Percentiles rank a stretch among this genome's conserved stretches.
Conservation (phyloP, 2,329 filamentous ascomycete species). For the Paecilomyces fulvus region DNA sequence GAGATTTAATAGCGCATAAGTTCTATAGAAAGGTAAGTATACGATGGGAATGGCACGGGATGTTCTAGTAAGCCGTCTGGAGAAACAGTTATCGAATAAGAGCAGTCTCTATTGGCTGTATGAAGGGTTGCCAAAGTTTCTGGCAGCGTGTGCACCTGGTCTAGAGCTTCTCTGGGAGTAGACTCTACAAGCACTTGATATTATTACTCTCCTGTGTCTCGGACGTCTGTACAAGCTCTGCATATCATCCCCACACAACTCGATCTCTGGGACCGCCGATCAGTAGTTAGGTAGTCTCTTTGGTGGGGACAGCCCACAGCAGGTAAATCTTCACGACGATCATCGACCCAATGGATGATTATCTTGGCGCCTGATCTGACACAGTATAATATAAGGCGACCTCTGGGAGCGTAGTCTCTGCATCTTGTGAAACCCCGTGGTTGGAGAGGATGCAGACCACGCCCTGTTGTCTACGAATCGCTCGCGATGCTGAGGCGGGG, state of each 20-base stretch:
- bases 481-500: neutral
- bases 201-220: neutral
- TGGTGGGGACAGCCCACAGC: conserved; percentile 2
- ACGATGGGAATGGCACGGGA: no score
- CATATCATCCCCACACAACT: conserved; percentile 3
- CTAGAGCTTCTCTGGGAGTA: neutral
- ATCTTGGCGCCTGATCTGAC: neutral
- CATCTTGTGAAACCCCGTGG: neutral
- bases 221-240: conserved; percentile 1
- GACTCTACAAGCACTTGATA: neutral
- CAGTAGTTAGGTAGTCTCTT: conserved; percentile 2
- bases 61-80: no score
- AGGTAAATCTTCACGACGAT: neutral
- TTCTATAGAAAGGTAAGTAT: no score
- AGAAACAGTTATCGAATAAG: no score
- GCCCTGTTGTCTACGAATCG: neutral
- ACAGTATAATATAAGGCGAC: neutral
- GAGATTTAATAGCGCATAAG: no score
- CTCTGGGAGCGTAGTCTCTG: neutral
- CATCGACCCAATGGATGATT: neutral
- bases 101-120: no score
- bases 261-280: neutral
- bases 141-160: no score
- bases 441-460: neutral
- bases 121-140: no score